phyloP scores from a whole-genome alignment of 2,329 filamentous ascomycete species.

The Hymenoscyphus occultus region DNA sequence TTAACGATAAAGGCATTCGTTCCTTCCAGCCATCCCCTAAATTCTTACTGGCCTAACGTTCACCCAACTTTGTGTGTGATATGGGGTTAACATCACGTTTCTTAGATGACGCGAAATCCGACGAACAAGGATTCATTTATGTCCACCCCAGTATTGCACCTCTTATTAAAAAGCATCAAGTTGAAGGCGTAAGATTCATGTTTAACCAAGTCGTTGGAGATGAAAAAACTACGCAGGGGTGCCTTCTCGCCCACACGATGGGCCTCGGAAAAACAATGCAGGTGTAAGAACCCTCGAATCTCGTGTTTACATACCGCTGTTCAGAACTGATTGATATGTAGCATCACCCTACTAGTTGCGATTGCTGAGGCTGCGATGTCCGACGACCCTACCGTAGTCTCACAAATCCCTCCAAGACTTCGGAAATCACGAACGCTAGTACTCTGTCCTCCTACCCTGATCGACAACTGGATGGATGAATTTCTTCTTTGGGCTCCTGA shows the following conservation, averaged over 20 bases:
- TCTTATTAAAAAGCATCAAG: constrained; percentile 75
- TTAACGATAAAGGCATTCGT: neutral
- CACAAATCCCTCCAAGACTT: constrained; percentile 67
- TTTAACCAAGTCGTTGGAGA: constrained; percentile 74
- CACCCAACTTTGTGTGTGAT: neutral
- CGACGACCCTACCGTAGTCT: constrained; percentile 50
- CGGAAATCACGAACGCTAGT: constrained; percentile 64
- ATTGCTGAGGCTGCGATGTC: constrained; percentile 66
- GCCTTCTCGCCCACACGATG: constrained; percentile 85
- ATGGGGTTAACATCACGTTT: neutral
- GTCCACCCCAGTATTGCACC: constrained; percentile 61
- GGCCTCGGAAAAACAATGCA: constrained; percentile 93
- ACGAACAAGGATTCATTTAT: constrained; percentile 59
- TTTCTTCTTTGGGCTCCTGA: constrained; percentile 65
- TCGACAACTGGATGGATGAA: constrained; percentile 83
- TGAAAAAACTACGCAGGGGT: constrained; percentile 61
- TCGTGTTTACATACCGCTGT: neutral
- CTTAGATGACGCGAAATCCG: constrained; percentile 55
- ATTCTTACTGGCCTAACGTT: no score
- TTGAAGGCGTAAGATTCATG: constrained; percentile 79
- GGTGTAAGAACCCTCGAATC: constrained; percentile 46
- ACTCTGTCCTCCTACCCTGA: constrained; percentile 69
- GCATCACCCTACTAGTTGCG: constrained; percentile 74
- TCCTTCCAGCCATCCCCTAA: neutral
- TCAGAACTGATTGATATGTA: constrained; percentile 28